These are phyloP conservation scores for Brassica rapa DNA, from an alignment of 345 rosid genomes.

Conservation along the genomic window DNA sequence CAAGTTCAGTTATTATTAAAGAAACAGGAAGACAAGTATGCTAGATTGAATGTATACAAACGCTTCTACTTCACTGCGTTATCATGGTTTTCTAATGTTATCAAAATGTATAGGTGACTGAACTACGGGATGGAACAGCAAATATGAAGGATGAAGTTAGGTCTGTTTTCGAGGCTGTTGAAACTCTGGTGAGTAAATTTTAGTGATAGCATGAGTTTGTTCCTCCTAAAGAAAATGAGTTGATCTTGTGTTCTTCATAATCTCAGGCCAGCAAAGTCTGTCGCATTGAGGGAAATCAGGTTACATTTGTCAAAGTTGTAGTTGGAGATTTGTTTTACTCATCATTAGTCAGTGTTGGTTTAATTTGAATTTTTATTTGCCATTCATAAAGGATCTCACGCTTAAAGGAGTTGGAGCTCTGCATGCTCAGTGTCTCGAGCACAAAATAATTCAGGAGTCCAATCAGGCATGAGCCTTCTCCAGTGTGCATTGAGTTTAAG, in stretches of 20 bases:
- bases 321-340: slow-evolving; percentile 13
- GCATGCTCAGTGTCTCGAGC: slow-evolving; percentile 44
- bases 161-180: slow-evolving; percentile 61
- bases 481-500: background rate
- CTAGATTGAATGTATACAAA: slow-evolving; percentile 12
- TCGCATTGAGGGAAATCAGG: slow-evolving; percentile 45
- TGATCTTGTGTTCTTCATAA: slow-evolving; percentile 15
- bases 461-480: slow-evolving; percentile 49
- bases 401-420: slow-evolving; percentile 52
- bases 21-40: slow-evolving; percentile 66
- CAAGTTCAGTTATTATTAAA: slow-evolving; percentile 56
- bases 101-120: slow-evolving; percentile 48
- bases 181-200: slow-evolving; percentile 60
- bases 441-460: slow-evolving; percentile 37
- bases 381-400: slow-evolving; percentile 35
- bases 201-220: slow-evolving; percentile 2
- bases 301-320: slow-evolving; percentile 1
- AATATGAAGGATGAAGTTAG: slow-evolving; percentile 52
- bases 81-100: slow-evolving; percentile 13
- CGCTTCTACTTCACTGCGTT: background rate
- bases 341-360: slow-evolving; percentile 23
- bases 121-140: slow-evolving; percentile 48
- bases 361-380: background rate
- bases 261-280: slow-evolving; percentile 60
- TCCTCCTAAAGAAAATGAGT: background rate